phyloP scores from a whole-genome alignment of 2,329 filamentous ascomycete genomes.

The Pseudocercospora ulei region DNA sequence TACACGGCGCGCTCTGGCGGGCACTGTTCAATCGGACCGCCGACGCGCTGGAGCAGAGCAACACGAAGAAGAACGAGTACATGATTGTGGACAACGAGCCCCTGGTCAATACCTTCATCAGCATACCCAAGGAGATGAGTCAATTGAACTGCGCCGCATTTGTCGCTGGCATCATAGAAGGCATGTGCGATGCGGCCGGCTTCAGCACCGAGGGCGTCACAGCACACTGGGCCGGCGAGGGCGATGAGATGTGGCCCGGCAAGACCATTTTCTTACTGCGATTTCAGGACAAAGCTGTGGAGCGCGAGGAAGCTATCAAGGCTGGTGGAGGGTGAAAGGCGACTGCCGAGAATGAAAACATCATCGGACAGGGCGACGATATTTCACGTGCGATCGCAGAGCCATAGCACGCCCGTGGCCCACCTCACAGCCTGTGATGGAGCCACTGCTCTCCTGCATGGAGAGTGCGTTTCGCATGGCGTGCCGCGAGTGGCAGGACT shows the following conservation, averaged over 20 bases:
- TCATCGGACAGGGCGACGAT: neutral
- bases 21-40: slow-evolving; percentile 86
- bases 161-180: slow-evolving; percentile 89
- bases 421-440: neutral
- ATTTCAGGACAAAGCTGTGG: slow-evolving; percentile 82
- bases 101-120: slow-evolving; percentile 87
- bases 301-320: slow-evolving; percentile 59
- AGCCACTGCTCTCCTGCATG: neutral
- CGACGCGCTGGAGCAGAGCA: slow-evolving; percentile 83
- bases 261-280: slow-evolving; percentile 93
- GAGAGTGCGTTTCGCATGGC: neutral
- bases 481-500: neutral
- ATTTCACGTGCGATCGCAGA: neutral
- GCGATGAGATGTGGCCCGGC: slow-evolving; percentile 74
- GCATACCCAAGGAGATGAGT: slow-evolving; percentile 87
- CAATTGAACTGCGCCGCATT: slow-evolving; percentile 94
- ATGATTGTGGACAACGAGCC: slow-evolving; percentile 99
- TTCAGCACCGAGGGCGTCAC: slow-evolving; percentile 76
- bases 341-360: neutral
- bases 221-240: slow-evolving; percentile 60
- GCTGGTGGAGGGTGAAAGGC: slow-evolving; percentile 27
- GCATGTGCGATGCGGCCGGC: slow-evolving; percentile 83
- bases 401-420: neutral
- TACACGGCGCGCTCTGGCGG: slow-evolving; percentile 83
- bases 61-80: slow-evolving; percentile 82